These are phyloP conservation scores for Ganoderma multipileum DNA, from an alignment of 1,284 basidiomycete species.

Conservation along the genomic window DNA sequence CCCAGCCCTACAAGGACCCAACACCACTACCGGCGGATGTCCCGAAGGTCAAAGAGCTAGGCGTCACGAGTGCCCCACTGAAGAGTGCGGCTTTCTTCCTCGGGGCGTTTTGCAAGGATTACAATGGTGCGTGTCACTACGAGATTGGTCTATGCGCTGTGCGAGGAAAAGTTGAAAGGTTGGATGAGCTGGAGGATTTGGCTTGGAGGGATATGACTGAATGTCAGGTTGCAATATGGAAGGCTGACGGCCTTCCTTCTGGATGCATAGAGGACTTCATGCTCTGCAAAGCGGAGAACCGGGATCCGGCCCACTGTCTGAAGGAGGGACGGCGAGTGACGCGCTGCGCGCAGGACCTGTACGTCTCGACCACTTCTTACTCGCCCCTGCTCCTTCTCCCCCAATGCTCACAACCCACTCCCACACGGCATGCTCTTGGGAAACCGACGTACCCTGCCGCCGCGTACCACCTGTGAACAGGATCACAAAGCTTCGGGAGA, in stretches of 20 bases:
- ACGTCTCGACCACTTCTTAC: slow-evolving; percentile 44
- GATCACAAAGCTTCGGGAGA: slow-evolving; percentile 92
- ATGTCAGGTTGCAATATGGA: neutral
- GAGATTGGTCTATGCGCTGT: neutral
- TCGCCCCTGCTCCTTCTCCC: neutral
- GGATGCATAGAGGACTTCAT: slow-evolving; percentile 91
- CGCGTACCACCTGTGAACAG: slow-evolving; percentile 48
- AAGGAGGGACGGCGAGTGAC: slow-evolving; percentile 97
- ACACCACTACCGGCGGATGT: slow-evolving; percentile 77
- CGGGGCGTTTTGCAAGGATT: slow-evolving; percentile 94
- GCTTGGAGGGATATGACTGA: neutral
- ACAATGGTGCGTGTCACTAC: slow-evolving; percentile 74
- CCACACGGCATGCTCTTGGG: neutral
- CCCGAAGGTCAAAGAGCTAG: slow-evolving; percentile 91
- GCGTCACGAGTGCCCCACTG: slow-evolving; percentile 91
- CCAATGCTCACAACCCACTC: neutral
- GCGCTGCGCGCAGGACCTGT: slow-evolving; percentile 95
- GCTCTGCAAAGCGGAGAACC: slow-evolving; percentile 95
- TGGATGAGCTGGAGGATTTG: neutral
- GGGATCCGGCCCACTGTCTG: slow-evolving; percentile 92
- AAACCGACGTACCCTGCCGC: neutral
- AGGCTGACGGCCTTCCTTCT: slow-evolving; percentile 13
- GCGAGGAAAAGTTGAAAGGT: neutral
- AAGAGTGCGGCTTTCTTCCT: slow-evolving; percentile 99
- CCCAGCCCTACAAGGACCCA: slow-evolving; percentile 66